Percentiles rank a stretch among this genome's conserved stretches.
phyloP scores from a whole-genome alignment of 768 basidiomycete genomes.

The Hemileccinum rubropunctum region DNA sequence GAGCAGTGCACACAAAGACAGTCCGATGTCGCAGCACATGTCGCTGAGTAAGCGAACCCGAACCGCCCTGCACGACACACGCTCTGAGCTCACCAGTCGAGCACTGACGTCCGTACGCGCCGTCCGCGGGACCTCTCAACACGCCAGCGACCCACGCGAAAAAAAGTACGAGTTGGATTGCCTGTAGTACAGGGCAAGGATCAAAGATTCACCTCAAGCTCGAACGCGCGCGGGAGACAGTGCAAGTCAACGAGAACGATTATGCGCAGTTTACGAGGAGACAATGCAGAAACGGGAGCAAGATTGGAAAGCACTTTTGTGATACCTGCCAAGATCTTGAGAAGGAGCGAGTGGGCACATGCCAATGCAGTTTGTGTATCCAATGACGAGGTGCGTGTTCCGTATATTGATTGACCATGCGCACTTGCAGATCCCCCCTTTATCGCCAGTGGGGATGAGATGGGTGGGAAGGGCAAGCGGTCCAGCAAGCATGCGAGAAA shows the following conservation, averaged over 20 bases:
- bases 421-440: not conserved
- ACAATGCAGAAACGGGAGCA: constrained; percentile 86
- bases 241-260: constrained; percentile 88
- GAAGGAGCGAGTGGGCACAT: constrained; percentile 92
- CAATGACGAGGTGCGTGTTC: constrained; percentile 81
- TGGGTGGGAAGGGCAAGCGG: no score
- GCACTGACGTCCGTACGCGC: no score
- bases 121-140: no score
- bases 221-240: constrained; percentile 85
- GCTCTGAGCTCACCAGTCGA: no score
- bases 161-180: constrained; percentile 95
- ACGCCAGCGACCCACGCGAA: constrained; percentile 86
- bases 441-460: no score
- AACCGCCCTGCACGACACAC: no score
- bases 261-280: constrained; percentile 84
- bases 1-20: no score
- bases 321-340: constrained; percentile 96
- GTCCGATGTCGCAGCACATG: no score
- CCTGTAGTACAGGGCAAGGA: constrained; percentile 90
- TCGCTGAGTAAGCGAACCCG: no score
- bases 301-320: constrained; percentile 92
- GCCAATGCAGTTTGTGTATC: constrained; percentile 94
- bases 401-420: not conserved
- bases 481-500: no score
- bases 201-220: constrained; percentile 79